Evolutionary conservation across 2,329 filamentous ascomycete genomes (phyloP).

Genomic region (Neocucurbitaria cava): DNA sequence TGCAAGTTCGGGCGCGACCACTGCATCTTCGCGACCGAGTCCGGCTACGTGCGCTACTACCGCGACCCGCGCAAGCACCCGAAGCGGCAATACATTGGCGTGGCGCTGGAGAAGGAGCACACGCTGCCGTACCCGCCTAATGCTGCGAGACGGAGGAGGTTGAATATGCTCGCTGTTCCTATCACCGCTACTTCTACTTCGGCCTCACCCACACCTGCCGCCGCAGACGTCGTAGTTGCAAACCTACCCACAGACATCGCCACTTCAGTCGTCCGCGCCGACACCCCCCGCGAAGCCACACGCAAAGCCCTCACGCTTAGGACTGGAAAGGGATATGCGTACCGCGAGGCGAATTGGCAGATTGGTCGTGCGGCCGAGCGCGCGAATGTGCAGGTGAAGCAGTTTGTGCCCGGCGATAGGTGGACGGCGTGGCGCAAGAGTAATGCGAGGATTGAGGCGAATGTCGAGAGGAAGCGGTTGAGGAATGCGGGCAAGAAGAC

Average conservation of each 20-base stretch:
- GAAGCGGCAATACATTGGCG: slow-evolving; percentile 91
- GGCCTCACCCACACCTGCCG: background rate
- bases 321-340: slow-evolving; percentile 64
- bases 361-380: slow-evolving; percentile 70
- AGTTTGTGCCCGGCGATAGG: slow-evolving; percentile 65
- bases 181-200: background rate
- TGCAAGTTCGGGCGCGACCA: slow-evolving; percentile 94
- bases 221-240: slow-evolving; percentile 7
- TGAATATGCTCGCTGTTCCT: slow-evolving; percentile 72
- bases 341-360: slow-evolving; percentile 70
- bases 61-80: slow-evolving; percentile 83
- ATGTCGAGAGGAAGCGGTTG: slow-evolving; percentile 63
- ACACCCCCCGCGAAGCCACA: slow-evolving; percentile 43
- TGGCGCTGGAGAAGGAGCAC: slow-evolving; percentile 84
- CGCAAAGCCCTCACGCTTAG: slow-evolving; percentile 34
- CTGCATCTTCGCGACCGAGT: slow-evolving; percentile 85
- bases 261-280: slow-evolving; percentile 16
- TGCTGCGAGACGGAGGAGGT: slow-evolving; percentile 73
- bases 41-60: slow-evolving; percentile 97
- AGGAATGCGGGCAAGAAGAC: slow-evolving; percentile 52
- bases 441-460: slow-evolving; percentile 58
- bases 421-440: slow-evolving; percentile 72
- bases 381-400: slow-evolving; percentile 62
- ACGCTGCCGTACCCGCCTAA: slow-evolving; percentile 78
- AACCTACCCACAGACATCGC: slow-evolving; percentile 19